Percentiles rank a stretch among this genome's conserved stretches.
These are phyloP conservation scores for Coffea humblotiana DNA, from an alignment of 305 asterid species.

Conservation along the genomic window DNA sequence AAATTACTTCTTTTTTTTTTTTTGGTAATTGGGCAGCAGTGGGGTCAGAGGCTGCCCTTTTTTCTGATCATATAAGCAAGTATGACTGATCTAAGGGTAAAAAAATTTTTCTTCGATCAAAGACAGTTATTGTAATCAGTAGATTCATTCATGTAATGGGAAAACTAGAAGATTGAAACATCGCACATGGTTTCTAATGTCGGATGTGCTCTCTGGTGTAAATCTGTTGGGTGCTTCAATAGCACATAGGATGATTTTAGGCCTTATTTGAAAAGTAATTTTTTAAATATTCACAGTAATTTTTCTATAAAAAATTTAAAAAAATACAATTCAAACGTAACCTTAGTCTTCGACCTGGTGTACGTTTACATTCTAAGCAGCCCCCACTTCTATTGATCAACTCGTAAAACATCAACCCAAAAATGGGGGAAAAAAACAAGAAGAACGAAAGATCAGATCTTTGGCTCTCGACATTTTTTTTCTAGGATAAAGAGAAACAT, in stretches of 20 bases:
- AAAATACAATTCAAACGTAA: no score
- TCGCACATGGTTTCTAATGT: neutral
- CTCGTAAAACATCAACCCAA: no score
- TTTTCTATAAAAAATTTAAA: no score
- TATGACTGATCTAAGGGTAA: neutral
- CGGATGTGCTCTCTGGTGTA: neutral
- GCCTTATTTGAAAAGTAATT: neutral
- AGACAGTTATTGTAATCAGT: neutral
- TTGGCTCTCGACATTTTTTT: no score
- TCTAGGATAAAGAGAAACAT: no score
- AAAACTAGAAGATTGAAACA: neutral
- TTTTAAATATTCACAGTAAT: no score
- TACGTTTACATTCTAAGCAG: neutral
- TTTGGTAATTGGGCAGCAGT: neutral
- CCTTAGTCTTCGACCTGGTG: neutral
- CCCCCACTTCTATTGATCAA: no score
- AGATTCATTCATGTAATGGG: neutral
- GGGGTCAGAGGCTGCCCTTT: neutral
- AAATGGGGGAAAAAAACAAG: no score
- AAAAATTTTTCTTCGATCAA: neutral
- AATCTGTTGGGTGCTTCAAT: neutral
- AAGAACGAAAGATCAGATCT: no score
- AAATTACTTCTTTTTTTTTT: neutral
- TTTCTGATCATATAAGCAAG: no score
- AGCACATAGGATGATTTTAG: neutral